Evolutionary conservation across 2,329 filamentous ascomycete genomes (phyloP), one percentile per base, ranked within the genome.

Genomic region (Claviceps sp.): DNA sequence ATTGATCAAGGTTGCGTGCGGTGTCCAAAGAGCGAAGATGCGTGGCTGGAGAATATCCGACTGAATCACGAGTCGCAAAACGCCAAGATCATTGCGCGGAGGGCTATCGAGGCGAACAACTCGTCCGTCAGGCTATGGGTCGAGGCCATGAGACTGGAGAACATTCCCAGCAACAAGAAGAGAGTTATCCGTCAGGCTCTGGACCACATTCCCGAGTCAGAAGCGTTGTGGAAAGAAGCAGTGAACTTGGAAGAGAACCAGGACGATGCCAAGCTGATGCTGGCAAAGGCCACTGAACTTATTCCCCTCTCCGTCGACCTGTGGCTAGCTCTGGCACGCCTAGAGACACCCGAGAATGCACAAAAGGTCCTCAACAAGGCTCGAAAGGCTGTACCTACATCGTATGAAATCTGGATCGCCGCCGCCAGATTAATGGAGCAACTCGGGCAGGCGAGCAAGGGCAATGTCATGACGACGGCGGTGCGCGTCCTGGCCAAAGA

Each of bases 151-250:
- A 87, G 88, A 57, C 71, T 98, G 23, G 93, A 98, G 66, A 81
- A 82, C 7, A 85, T 95, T 47, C 71, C 81, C 1, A 79, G 84
- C 53, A 87, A 88, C 11, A 95, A 94, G 69, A 97, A 97, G 70
- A 83, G 89, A 62, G 93, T 98, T 7, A 82, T 96, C 37, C 80
- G 90, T 51, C 87, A 94, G 63, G 94, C 93, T 0, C 75, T 98
- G 45, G 88, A 97, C 60, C 85, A 95, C 61, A 86, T 96, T 42
- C 90, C 90, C 0, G 88, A 95, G 62, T 97, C 91, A 0, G 93
- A 97, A 47, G 85, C 87, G 43, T 78, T 98, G n/a, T 98, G 93
- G 93, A 98, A 97, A 65, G 89, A 94, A 64, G 85, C 91, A 5
- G 91, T 98, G 56, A 97, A 97, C 59, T 72, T 97, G 51, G 93